phyloP scores from a whole-genome alignment of 352 stramenopile species.

The Phytophthora fragariae region DNA sequence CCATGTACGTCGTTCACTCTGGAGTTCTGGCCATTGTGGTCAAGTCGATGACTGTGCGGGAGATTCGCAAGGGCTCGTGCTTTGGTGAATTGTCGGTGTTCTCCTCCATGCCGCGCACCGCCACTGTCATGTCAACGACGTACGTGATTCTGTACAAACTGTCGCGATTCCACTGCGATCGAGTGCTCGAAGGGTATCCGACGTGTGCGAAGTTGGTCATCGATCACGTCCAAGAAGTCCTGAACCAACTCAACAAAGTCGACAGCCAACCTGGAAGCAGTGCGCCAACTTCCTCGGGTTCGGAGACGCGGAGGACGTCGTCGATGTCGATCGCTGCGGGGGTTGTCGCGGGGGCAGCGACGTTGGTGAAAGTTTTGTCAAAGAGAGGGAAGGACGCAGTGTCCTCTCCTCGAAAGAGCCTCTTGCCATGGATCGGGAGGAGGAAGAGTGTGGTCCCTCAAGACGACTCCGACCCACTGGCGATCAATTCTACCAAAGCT shows the following conservation, averaged over 20 bases:
- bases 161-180: constrained; percentile 61
- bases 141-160: constrained; percentile 77
- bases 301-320: neutral
- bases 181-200: constrained; percentile 64
- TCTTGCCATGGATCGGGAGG: constrained; percentile 4
- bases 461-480: neutral
- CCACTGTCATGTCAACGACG: constrained; percentile 63
- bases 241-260: constrained; percentile 7
- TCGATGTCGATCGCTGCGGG: constrained; percentile 13
- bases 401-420: neutral
- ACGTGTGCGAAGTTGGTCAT: constrained; percentile 41
- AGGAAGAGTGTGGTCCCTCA: constrained; percentile 11
- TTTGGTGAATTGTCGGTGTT: constrained; percentile 82
- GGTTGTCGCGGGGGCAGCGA: constrained; percentile 11
- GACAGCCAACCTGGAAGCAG: neutral
- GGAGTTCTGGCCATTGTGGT: constrained; percentile 72
- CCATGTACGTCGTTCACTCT: constrained; percentile 80
- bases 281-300: neutral
- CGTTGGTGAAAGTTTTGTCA: constrained; percentile 11
- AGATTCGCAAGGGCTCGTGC: constrained; percentile 72
- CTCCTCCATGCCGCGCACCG: constrained; percentile 55
- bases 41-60: constrained; percentile 61
- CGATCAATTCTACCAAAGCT: neutral
- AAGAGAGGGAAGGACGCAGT: constrained; percentile 4
- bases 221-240: constrained; percentile 31